These are phyloP conservation scores for Leccinum aurantiacum DNA, from an alignment of 768 basidiomycete genomes.

Conservation along the genomic window DNA sequence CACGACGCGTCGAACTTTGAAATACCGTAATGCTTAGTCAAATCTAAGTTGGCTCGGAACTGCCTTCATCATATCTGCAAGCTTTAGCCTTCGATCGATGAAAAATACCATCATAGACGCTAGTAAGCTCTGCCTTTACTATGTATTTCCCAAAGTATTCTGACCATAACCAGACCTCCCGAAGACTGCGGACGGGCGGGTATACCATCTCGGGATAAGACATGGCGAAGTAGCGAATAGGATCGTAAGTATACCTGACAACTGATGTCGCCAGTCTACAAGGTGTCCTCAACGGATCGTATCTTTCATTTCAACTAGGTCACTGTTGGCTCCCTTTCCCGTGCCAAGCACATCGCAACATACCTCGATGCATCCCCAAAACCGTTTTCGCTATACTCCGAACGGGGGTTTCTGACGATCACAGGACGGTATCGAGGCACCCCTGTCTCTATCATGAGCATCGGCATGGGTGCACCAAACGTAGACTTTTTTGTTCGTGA, in stretches of 20 bases:
- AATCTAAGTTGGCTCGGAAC: not conserved
- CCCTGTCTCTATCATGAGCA: constrained; percentile 72
- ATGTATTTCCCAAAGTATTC: not conserved
- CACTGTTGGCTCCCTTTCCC: constrained; percentile 72
- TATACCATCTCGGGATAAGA: constrained; percentile 76
- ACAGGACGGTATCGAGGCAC: constrained; percentile 63
- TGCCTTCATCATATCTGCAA: constrained; percentile 3
- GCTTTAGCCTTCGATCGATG: constrained; percentile 38
- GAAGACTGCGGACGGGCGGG: constrained; percentile 66
- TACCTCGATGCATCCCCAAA: constrained; percentile 59
- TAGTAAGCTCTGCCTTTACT: constrained; percentile 45
- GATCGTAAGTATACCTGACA: constrained; percentile 47
- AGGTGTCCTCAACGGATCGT: not conserved
- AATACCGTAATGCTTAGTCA: constrained; percentile 16
- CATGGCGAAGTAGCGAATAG: constrained; percentile 80
- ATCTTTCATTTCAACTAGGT: constrained; percentile 42
- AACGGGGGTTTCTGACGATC: constrained; percentile 74
- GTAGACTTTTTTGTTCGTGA: constrained; percentile 87
- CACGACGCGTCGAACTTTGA: not conserved
- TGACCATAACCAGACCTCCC: constrained; percentile 60
- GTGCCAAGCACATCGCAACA: constrained; percentile 59
- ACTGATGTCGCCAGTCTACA: not conserved
- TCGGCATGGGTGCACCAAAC: constrained; percentile 83
- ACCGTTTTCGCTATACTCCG: constrained; percentile 64
- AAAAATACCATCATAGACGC: constrained; percentile 64